Evolutionary conservation across 164 flowering plant genomes (phyloP), one percentile per base, ranked within the genome.

Genomic region (Protea cynaroides): DNA sequence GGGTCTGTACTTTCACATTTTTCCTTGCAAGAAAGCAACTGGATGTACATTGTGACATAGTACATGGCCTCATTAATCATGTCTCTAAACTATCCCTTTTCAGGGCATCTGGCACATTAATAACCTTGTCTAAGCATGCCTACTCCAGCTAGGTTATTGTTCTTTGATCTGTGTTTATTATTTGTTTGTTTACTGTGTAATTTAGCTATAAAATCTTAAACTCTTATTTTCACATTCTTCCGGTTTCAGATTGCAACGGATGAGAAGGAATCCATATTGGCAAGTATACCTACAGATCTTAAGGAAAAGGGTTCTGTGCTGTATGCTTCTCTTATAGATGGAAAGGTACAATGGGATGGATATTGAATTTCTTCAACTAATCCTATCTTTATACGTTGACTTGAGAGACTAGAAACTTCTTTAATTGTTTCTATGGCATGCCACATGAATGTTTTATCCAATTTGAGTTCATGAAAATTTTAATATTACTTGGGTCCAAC

Each of bases 241-340:
- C 44, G 50, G 47, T 75, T 74, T 71, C 78, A 93, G 98, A 83
- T 84, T 69, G 98, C 98, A 46, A 65, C 43, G 29, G 89, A 90
- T 74, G 98, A 85, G 74, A 90, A 88, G 74, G 89, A 84, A 66
- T 74, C 96, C 54, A 90, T 90, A 51, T 76, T 93, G 74, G 76
- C 82, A 59, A 87, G n/a, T n/a, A n/a, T n/a, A n/a, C n/a, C n/a
- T n/a, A 61, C 80, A 63, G 89, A 83, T 38, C 71, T 78, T 62
- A 83, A 70, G 76, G 97, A 87, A 52, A 83, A 81, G 67, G 94
- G 89, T 65, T 87, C 89, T 1, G 59, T 54, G 9, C 53, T 90
- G 37, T 79, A 87, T 72, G 71, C 80, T 61, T 83, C 96, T 69
- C 90, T 93, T 34, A 71, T 86, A 51, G 94, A 88, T 61, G 97